phyloP scores from a whole-genome alignment of 306 rosid species.

The Arachis stenosperma region DNA sequence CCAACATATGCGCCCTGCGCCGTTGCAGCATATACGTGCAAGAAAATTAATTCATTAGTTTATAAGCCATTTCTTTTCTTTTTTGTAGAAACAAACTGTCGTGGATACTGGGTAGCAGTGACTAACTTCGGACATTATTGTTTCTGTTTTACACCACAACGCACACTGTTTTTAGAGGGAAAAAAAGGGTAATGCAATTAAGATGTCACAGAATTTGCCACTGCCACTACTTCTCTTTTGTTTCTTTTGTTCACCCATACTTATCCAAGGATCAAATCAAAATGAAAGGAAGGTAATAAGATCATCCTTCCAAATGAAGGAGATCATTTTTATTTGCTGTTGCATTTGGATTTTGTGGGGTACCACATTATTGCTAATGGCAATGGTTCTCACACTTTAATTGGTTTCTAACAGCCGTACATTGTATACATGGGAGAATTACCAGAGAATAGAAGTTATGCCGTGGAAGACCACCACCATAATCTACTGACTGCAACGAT shows the following conservation, averaged over 20 bases:
- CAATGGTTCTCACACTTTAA: background rate
- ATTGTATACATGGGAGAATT: constrained; percentile 83
- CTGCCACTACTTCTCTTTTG: constrained; percentile 32
- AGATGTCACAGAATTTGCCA: constrained; percentile 26
- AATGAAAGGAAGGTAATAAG: constrained; percentile 62
- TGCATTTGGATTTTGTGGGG: too few relatives aligned
- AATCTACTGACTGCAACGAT: constrained; percentile 53
- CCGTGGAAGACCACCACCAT: constrained; percentile 51
- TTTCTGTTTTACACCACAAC: too few relatives aligned
- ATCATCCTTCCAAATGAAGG: too few relatives aligned
- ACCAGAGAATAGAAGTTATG: constrained; percentile 35
- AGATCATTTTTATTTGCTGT: too few relatives aligned
- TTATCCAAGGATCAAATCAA: constrained; percentile 49
- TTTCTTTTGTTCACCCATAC: constrained; percentile 26
- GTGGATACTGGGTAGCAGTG: too few relatives aligned
- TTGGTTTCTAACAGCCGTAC: constrained; percentile 57
- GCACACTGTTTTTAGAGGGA: background rate
- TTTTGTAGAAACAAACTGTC: background rate
- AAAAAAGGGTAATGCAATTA: constrained; percentile 27
- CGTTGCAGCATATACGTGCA: constrained; percentile 13
- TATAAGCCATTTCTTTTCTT: constrained; percentile 4
- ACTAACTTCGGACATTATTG: too few relatives aligned
- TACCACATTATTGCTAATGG: too few relatives aligned
- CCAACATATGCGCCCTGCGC: constrained; percentile 2
- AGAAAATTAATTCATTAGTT: background rate